phyloP scores from a whole-genome alignment of 805 yeast genomes.

The Naumovozyma castellii region DNA sequence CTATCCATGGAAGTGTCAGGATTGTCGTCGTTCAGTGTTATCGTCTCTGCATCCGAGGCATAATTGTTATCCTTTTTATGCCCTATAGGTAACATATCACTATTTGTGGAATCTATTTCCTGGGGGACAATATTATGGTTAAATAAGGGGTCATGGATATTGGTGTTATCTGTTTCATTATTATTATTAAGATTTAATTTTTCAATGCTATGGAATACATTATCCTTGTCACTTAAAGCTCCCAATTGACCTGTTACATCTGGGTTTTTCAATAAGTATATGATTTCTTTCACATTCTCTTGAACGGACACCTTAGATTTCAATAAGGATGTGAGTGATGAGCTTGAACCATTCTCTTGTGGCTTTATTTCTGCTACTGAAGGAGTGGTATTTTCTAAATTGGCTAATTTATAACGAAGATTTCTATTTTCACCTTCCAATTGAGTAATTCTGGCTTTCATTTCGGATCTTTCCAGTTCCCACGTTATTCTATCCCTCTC shows the following conservation, averaged over 20 bases:
- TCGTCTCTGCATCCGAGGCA: not conserved
- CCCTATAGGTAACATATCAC: not conserved
- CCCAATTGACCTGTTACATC: conserved; percentile 19
- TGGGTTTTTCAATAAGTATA: conserved; percentile 26
- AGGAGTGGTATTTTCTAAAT: conserved; percentile 1
- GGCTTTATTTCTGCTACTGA: not conserved
- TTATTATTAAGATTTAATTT: conserved; percentile 14
- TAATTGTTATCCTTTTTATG: not conserved
- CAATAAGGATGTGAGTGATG: conserved; percentile 4
- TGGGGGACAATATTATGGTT: not conserved
- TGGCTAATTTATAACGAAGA: conserved; percentile 18
- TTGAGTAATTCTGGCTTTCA: conserved; percentile 42
- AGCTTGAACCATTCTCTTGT: not conserved
- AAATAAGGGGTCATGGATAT: not conserved
- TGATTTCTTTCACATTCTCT: conserved; percentile 29
- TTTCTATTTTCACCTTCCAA: conserved; percentile 46
- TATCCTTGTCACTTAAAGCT: conserved; percentile 14
- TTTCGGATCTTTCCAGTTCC: conserved; percentile 52
- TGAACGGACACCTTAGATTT: conserved; percentile 24
- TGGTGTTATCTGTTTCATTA: not conserved
- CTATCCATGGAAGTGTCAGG: not conserved
- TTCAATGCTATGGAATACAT: conserved; percentile 18
- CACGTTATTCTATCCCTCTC: conserved; percentile 52
- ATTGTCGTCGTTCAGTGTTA: not conserved
- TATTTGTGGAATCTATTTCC: not conserved